Base-by-base conservation (phyloP, 2,329 filamentous ascomycete genomes). In the Rhynchosporium secalis region DNA sequence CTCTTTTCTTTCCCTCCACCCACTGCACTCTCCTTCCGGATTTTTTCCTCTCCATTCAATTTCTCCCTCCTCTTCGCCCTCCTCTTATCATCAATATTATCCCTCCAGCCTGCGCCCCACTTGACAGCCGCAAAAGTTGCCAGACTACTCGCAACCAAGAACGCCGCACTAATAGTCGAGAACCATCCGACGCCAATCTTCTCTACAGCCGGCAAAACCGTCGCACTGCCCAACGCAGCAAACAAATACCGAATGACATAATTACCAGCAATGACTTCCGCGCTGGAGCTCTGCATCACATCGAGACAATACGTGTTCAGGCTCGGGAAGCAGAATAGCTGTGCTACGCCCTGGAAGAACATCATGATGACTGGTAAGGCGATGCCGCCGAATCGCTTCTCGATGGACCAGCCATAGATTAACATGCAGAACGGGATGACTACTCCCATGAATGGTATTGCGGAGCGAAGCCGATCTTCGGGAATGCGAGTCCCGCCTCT, bases 221-320 rank as follows among this genome's bases (percentile, higher is more conserved):
- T 83, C 0, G 88, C 90, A 2, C 86, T 89, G 0, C 85, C 89
- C 4, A 84, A 76, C 10, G 89, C 90, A 0, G 86, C 90, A 68
- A 92, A 89, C 5, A 92, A 72, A 74, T 94, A 95, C 5, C 91
- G 81, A 56, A 90, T 79, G 70, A 92, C 86, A 74, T 93, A 95
- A 74, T 94, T 95, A 0, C 89, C 89, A 0, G 90, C 89, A 48
- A 91, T 85, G 3, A 94, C 89, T 71, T 95, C 90, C 3, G 87
- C 84, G 48, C 85, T 85, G 36, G 83, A 79, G 1, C 80, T 80
- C 66, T 88, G 88, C 86, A 93, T 91, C 12, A 94, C 90, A 73
- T 95, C 90, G 46, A 95, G 76, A 72, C 90, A 93, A 75, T 95
- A 93, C 0, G 89, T 90, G 73, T 93, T 92, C 65, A 93, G 74